Conservation (phyloP, 2,329 filamentous ascomycete species). For the Cytospora paraplurivora region DNA sequence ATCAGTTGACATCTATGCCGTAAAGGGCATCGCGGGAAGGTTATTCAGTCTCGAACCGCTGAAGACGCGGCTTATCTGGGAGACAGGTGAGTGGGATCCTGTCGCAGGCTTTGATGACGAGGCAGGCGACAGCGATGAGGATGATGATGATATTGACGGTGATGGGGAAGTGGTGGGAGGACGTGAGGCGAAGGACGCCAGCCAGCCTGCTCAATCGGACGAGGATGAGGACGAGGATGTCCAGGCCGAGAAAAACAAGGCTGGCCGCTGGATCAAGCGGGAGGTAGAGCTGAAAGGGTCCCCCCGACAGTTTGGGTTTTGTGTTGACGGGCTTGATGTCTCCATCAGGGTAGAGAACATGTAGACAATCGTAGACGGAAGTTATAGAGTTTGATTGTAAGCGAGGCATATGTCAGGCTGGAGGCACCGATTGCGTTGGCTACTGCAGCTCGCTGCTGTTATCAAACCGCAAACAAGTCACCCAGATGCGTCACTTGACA, state of each 20-base stretch:
- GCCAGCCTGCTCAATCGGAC: conserved; percentile 12
- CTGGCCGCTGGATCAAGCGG: conserved; percentile 69
- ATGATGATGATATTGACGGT: conserved; percentile 44
- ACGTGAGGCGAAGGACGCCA: conserved; percentile 38
- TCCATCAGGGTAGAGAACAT: conserved; percentile 68
- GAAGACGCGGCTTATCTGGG: conserved; percentile 72
- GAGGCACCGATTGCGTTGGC: conserved; percentile 14
- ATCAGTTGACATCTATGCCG: conserved; percentile 76
- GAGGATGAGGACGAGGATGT: not conserved
- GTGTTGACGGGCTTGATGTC: conserved; percentile 73
- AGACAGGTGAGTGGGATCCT: conserved; percentile 89
- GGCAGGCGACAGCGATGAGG: conserved; percentile 55
- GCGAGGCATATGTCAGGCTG: not conserved
- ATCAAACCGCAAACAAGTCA: not conserved
- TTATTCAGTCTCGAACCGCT: conserved; percentile 68
- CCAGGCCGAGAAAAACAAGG: conserved; percentile 35
- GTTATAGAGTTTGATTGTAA: not conserved
- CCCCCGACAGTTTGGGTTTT: conserved; percentile 79
- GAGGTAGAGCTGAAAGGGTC: conserved; percentile 80
- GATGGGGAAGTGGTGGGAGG: conserved; percentile 38
- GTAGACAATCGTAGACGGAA: conserved; percentile 28
- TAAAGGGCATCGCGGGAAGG: conserved; percentile 76
- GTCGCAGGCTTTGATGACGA: conserved; percentile 64
- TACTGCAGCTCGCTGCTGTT: conserved; percentile 8
- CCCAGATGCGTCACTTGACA: not conserved